Evolutionary conservation across 306 rosid genomes (phyloP).

Genomic region (Albizia julibrissin): DNA sequence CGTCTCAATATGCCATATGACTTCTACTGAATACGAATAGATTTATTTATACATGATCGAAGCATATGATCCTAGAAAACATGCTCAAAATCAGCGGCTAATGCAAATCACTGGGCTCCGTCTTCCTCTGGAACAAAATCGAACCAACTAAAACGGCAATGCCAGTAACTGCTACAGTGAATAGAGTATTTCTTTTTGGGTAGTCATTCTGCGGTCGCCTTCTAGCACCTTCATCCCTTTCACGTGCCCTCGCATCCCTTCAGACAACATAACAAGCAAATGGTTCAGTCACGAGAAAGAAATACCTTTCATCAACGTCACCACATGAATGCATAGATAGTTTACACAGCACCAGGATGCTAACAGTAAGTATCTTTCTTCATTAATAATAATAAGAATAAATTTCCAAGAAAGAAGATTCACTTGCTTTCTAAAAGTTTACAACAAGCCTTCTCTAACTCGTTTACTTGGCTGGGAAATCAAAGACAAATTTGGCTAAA

Average conservation of each 20-base stretch:
- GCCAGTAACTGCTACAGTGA: conserved; percentile 84
- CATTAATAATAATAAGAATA: background rate
- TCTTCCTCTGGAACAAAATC: conserved; percentile 61
- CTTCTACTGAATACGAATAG: conserved; percentile 31
- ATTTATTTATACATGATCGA: conserved; percentile 27
- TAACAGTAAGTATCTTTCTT: no score
- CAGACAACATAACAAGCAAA: conserved; percentile 35
- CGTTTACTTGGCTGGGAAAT: background rate
- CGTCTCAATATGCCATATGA: conserved; percentile 22
- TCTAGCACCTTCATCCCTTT: conserved; percentile 53
- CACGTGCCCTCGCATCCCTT: conserved; percentile 71
- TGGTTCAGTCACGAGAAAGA: conserved; percentile 22
- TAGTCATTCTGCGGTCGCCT: conserved; percentile 69
- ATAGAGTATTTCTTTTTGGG: conserved; percentile 56
- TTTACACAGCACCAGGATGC: background rate
- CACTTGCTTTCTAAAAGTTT: background rate
- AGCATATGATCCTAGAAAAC: conserved; percentile 32
- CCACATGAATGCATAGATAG: background rate
- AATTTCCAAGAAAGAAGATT: conserved; percentile 1
- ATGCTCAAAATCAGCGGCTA: conserved; percentile 37
- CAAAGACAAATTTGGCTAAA: background rate
- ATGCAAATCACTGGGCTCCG: conserved; percentile 58
- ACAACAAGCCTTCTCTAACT: background rate
- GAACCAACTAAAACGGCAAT: conserved; percentile 87
- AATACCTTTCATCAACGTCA: background rate